These are phyloP conservation scores for Posidonia oceanica DNA, from an alignment of 116 monocot species.

Conservation along the genomic window DNA sequence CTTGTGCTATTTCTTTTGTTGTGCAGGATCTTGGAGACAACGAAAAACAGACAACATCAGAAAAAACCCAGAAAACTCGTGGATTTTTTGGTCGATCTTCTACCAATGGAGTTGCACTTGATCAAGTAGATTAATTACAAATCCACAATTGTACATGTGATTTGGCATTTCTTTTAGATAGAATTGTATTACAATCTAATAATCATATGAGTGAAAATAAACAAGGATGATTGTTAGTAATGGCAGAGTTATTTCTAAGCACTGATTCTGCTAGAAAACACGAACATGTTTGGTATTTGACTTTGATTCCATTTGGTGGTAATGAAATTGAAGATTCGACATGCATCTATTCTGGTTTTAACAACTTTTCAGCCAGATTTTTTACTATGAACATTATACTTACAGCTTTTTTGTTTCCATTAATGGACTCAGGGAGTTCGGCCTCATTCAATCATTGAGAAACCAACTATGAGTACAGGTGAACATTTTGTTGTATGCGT, in stretches of 20 bases:
- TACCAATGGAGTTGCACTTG: slow-evolving; percentile 40
- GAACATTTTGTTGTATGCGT: not conserved
- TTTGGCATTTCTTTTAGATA: not conserved
- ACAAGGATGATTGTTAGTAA: not conserved
- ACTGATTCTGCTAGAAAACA: not conserved
- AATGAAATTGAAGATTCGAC: not conserved
- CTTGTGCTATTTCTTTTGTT: not conserved
- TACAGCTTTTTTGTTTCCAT: not conserved
- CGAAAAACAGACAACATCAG: slow-evolving; percentile 37
- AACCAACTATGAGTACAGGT: slow-evolving; percentile 10
- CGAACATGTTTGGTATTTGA: not conserved
- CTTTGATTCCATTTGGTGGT: not conserved
- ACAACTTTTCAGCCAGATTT: not conserved
- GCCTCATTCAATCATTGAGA: slow-evolving; percentile 5
- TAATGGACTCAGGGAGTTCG: slow-evolving; percentile 2
- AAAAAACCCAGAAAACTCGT: slow-evolving; percentile 40
- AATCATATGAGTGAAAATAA: too few relatives aligned
- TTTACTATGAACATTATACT: too few relatives aligned
- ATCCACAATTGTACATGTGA: not conserved
- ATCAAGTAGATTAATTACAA: slow-evolving; percentile 18
- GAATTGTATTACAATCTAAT: too few relatives aligned
- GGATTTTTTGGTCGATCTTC: slow-evolving; percentile 33
- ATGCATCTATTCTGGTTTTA: not conserved
- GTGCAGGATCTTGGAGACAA: slow-evolving; percentile 38
- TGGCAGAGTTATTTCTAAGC: not conserved